These are phyloP conservation scores for Parietaria judaica DNA, from an alignment of 306 rosid species.

Conservation along the genomic window DNA sequence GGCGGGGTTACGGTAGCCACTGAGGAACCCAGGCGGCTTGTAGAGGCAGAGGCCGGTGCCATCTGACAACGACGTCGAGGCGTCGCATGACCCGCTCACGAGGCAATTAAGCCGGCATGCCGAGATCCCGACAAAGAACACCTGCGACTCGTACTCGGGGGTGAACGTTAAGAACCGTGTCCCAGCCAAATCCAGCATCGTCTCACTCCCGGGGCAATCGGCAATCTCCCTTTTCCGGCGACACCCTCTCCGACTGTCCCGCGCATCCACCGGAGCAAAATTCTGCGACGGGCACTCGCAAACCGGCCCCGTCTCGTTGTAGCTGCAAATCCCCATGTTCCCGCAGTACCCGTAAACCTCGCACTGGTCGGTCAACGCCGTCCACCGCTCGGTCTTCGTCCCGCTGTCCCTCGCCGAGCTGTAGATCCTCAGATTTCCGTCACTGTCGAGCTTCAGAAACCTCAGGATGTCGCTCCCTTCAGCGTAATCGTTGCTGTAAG, in stretches of 20 bases:
- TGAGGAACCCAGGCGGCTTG: conserved; percentile 31
- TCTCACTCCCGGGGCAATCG: conserved; percentile 36
- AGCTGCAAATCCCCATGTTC: conserved; percentile 54
- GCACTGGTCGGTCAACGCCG: conserved; percentile 61
- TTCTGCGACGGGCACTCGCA: conserved; percentile 65
- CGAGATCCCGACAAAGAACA: conserved; percentile 35
- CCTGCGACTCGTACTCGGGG: conserved; percentile 32
- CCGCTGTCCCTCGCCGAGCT: conserved; percentile 38
- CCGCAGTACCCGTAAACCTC: conserved; percentile 68
- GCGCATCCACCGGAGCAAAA: conserved; percentile 49
- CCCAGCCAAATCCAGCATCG: conserved; percentile 40
- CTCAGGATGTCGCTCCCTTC: conserved; percentile 34
- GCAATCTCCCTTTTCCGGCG: conserved; percentile 37
- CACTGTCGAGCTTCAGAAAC: conserved; percentile 46
- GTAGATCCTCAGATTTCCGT: conserved; percentile 68
- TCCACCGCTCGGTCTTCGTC: conserved; percentile 32
- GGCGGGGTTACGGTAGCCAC: conserved; percentile 46
- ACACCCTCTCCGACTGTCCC: conserved; percentile 48
- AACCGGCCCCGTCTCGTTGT: conserved; percentile 38
- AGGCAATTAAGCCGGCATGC: conserved; percentile 58
- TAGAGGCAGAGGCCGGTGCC: conserved; percentile 55
- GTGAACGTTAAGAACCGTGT: conserved; percentile 45
- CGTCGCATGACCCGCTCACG: conserved; percentile 39
- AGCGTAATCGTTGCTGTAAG: conserved; percentile 58
- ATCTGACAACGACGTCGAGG: conserved; percentile 54